Base-by-base conservation (phyloP, 495 filamentous ascomycete genomes). In the Achaetomiella virescens region DNA sequence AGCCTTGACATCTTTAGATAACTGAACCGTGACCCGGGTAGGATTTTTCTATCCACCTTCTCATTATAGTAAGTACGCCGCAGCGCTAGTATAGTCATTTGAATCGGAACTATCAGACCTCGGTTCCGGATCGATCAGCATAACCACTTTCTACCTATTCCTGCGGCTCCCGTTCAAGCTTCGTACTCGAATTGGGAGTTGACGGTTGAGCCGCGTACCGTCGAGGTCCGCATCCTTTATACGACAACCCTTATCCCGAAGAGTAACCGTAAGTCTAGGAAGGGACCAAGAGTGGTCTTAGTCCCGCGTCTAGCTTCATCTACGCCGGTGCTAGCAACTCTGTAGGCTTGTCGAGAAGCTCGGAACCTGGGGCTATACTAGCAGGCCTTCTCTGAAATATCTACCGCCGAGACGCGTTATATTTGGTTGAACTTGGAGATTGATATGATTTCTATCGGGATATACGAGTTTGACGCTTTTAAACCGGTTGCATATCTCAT, bases 341-440 rank as follows among this genome's bases (percentile, higher is more conserved):
- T 66, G 44, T 58, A 66, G 14, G 56, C 55, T 22, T 66, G 61
- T 58, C 61, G 52, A 43, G 63, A 66, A 42, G 54, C 58, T 48
- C 63, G 55, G 20, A 27, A 54, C 29, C 37, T 55, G 18, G 33
- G n/a, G 45, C 29, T n/a, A 15, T 64, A 64, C 48, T 47, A 48
- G 38, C 51, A 49, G 14, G 52, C 37, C 24, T 52, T 64, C 22
- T 57, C 48, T 29, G 48, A 61, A 20, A 27, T 59, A n/a, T n/a
- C n/a, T n/a, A n/a, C n/a, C n/a, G n/a, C n/a, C n/a, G n/a, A n/a
- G n/a, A n/a, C n/a, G n/a, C 57, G 61, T 33, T 66, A 63, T 36
- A 45, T 66, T 55, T 66, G 58, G 58, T 41, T 66, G 15, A 61
- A 66, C 51, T 63, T 63, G 21, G 58, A 57, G 21, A 31, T 60